phyloP scores from a whole-genome alignment of 192 early-diverging fungal species.

The Allomyces javanicus region DNA sequence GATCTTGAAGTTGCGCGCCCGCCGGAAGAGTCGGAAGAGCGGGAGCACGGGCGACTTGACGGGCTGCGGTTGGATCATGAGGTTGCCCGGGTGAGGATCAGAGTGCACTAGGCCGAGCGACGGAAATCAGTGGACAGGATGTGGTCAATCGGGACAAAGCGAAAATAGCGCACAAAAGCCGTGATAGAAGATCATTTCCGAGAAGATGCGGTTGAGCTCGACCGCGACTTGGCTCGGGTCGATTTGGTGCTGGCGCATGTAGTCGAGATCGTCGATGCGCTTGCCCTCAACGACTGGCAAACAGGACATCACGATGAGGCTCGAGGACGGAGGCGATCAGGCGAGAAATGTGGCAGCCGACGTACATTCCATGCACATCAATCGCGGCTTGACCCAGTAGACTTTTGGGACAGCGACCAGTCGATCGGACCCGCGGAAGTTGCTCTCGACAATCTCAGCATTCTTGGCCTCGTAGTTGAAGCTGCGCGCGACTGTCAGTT shows the following conservation, averaged over 20 bases:
- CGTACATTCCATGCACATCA: constrained; percentile 75
- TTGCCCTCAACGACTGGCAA: constrained; percentile 21
- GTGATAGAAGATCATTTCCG: constrained; percentile 76
- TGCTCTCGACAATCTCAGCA: constrained; percentile 36
- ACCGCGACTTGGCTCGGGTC: constrained; percentile 50
- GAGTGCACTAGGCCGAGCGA: constrained; percentile 41
- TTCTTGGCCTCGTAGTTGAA: constrained; percentile 46
- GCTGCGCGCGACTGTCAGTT: neutral
- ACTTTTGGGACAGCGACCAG: constrained; percentile 60
- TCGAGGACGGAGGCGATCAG: neutral
- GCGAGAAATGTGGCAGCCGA: too few relatives aligned
- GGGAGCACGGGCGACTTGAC: constrained; percentile 1
- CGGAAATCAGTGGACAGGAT: constrained; percentile 9
- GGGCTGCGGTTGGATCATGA: constrained; percentile 42
- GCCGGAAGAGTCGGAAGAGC: constrained; percentile 5
- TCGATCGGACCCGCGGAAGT: constrained; percentile 31
- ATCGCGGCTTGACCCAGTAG: constrained; percentile 48
- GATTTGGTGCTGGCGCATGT: constrained; percentile 48
- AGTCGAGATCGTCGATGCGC: constrained; percentile 59
- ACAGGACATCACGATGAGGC: neutral
- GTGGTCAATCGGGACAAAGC: constrained; percentile 11
- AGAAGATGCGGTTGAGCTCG: constrained; percentile 53
- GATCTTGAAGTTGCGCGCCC: constrained; percentile 57
- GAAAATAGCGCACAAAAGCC: constrained; percentile 14
- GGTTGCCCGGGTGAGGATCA: constrained; percentile 86